phyloP scores from a whole-genome alignment of 306 rosid species.

The Medicago arabica region DNA sequence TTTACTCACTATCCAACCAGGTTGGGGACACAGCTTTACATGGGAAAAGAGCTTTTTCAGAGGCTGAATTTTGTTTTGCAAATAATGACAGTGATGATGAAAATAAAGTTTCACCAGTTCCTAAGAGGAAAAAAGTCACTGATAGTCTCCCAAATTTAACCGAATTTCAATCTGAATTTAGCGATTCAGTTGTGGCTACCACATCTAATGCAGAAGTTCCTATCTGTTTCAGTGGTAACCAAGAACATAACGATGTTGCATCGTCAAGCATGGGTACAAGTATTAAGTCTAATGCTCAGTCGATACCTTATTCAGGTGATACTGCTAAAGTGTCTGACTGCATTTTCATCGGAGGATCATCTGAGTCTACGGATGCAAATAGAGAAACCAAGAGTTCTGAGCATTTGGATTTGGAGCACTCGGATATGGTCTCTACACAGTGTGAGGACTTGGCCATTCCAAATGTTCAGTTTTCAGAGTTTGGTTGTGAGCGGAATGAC shows the following conservation, averaged over 20 bases:
- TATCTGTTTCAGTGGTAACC: constrained; percentile 44
- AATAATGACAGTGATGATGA: constrained; percentile 40
- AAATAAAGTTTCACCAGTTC: constrained; percentile 41
- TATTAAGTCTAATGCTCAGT: constrained; percentile 37
- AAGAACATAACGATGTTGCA: constrained; percentile 42
- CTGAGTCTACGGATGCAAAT: constrained; percentile 44
- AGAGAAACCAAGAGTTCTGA: constrained; percentile 43
- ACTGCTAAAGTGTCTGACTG: constrained; percentile 41
- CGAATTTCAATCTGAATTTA: constrained; percentile 43
- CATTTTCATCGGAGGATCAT: constrained; percentile 47
- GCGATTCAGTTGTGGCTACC: constrained; percentile 46
- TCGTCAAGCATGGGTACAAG: constrained; percentile 42
- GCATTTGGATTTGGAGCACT: constrained; percentile 47
- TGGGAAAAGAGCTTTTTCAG: constrained; percentile 43
- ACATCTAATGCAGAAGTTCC: constrained; percentile 51
- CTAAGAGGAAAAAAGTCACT: constrained; percentile 54
- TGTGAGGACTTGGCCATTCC: constrained; percentile 45
- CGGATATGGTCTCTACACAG: constrained; percentile 42
- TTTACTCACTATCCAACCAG: constrained; percentile 44
- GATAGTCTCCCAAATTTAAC: constrained; percentile 37
- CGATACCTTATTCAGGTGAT: constrained; percentile 50
- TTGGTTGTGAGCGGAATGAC: constrained; percentile 48
- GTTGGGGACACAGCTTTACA: constrained; percentile 41
- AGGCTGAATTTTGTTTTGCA: constrained; percentile 44
- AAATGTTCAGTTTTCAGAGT: constrained; percentile 44